Evolutionary conservation across 306 rosid species (phyloP), one percentile per base, ranked within the genome.

Genomic region (Geum urbanum): DNA sequence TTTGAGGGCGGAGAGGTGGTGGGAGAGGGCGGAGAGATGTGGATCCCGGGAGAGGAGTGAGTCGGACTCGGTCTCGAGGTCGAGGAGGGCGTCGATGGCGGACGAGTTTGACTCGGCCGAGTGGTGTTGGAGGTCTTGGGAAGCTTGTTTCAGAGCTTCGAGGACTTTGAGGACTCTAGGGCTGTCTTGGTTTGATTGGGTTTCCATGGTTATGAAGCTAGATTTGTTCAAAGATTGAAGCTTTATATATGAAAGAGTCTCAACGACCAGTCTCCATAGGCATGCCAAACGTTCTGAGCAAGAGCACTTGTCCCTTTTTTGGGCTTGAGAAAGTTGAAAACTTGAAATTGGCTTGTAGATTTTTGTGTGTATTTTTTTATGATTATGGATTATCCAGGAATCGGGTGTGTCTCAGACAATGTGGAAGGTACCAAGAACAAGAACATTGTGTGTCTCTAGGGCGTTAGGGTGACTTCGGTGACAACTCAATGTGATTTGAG

Each of bases 81-180:
- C 90, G 2, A 94, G 71, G 24, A 94, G 87, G 12, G 98, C 90
- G 41, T 87, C 85, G 13, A 90, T 77, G 82, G 98, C 81, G 18
- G 92, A 77, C 8, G 98, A 86, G 71, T 80, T 76, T n/a, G 86
- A 53, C 20, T 82, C 77, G 35, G 75, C 66, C 62, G 86, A 67
- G 67, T 80, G 87, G 63, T 83, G 64, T 66, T 85, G 94, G 16
- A 90, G 72, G 20, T 85, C 86, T 11, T 79, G 92, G 1, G 96
- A 84, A 14, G 97, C 98, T 80, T 90, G 86, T 82, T 94, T 94
- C 0, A 94, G 85, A 54, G 97, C 98, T 80, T 94, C 86, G 0
- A 94, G 86, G 39, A 90, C 97, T 57, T 84, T 72, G 1, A 94
- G 72, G 9, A 90, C 81, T 67, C 82, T 78, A 5, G 86, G 84